phyloP scores from a whole-genome alignment of 139 green algal genomes.

The Chlamydomonas urium region DNA sequence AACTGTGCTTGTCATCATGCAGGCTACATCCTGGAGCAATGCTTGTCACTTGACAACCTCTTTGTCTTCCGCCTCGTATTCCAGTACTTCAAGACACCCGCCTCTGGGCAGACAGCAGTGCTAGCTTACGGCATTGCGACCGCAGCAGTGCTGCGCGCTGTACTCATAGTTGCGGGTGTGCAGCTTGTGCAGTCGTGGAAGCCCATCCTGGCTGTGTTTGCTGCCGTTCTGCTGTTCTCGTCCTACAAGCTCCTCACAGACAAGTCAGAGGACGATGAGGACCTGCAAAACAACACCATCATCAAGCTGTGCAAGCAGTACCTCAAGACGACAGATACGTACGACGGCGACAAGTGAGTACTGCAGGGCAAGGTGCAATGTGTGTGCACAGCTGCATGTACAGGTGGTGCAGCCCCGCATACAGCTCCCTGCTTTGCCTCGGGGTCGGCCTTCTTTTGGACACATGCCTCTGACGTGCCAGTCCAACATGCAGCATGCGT shows the following conservation, averaged over 20 bases:
- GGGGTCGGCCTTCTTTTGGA: no score
- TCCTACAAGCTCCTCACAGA: conserved; percentile 65
- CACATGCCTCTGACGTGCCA: no score
- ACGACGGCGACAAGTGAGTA: no score
- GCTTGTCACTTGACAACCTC: conserved; percentile 93
- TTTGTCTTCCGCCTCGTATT: conserved; percentile 99
- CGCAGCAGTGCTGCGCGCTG: conserved; percentile 78
- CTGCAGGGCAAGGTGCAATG: no score
- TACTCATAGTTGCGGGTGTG: conserved; percentile 75
- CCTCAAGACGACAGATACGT: no score
- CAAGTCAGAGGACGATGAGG: conserved; percentile 58
- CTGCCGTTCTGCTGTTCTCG: conserved; percentile 84
- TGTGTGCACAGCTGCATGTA: no score
- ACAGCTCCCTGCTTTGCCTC: no score
- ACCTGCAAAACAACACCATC: conserved; percentile 68
- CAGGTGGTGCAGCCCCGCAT: no score
- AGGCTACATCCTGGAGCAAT: conserved; percentile 96
- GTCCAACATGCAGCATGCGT: no score
- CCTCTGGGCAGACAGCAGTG: conserved; percentile 72
- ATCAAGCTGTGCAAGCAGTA: conserved; percentile 67
- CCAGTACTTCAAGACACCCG: conserved; percentile 78
- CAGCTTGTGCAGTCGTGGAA: conserved; percentile 52
- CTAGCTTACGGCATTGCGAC: conserved; percentile 86
- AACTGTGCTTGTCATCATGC: no score
- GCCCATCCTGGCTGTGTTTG: conserved; percentile 88